Conservation (phyloP, 2,329 filamentous ascomycete genomes). For the Bipolaris zeicola region DNA sequence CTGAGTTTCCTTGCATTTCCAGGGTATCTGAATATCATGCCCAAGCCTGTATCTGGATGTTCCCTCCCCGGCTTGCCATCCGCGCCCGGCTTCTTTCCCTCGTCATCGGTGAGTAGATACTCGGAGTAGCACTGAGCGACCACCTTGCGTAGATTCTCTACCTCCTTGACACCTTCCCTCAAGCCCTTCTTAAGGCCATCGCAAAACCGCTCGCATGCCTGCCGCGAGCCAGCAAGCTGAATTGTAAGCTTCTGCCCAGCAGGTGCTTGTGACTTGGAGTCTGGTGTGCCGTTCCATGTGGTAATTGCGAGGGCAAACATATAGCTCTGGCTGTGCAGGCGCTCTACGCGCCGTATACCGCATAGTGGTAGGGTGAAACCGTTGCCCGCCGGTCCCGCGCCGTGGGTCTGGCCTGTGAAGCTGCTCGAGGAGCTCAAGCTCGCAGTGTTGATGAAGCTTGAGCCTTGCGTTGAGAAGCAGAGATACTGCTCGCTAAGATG, state of each 20-base stretch:
- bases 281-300: constrained; percentile 77
- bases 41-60: constrained; percentile 89
- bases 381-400: constrained; percentile 89
- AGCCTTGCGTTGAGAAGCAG: constrained; percentile 93
- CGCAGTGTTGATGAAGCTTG: constrained; percentile 81
- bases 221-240: constrained; percentile 85
- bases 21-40: constrained; percentile 91
- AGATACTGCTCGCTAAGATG: constrained; percentile 94
- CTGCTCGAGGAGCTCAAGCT: constrained; percentile 78
- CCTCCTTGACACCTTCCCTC: constrained; percentile 83
- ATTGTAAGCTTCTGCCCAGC: constrained; percentile 85
- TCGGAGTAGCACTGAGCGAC: constrained; percentile 84
- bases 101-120: constrained; percentile 56
- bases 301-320: constrained; percentile 92
- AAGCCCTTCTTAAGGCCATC: constrained; percentile 92
- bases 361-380: constrained; percentile 94
- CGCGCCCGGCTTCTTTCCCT: constrained; percentile 42
- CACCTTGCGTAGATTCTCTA: constrained; percentile 81
- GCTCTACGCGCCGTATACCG: constrained; percentile 87
- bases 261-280: constrained; percentile 51
- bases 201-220: constrained; percentile 92
- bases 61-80: constrained; percentile 55
- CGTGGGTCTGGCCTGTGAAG: constrained; percentile 92
- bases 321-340: constrained; percentile 89
- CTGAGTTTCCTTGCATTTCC: constrained; percentile 92